Percentiles rank a stretch among this genome's conserved stretches.
Evolutionary conservation across 2,329 filamentous ascomycete species (phyloP).

Genomic region (Bipolaris gigantea): DNA sequence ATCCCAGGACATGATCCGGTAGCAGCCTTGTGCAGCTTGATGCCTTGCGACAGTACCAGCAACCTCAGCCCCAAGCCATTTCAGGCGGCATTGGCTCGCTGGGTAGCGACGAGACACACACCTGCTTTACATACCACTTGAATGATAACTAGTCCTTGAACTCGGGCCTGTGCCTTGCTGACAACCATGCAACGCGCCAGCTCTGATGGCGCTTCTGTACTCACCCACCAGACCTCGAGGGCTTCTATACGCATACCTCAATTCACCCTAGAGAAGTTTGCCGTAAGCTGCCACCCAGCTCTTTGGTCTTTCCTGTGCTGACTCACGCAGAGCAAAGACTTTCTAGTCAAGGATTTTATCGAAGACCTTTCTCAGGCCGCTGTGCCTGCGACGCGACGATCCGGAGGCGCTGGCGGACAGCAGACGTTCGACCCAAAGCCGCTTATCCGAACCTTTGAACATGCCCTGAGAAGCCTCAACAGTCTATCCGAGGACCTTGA

Average conservation of each 20-base stretch:
- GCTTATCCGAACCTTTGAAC: conserved; percentile 90
- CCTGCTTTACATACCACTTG: conserved; percentile 2
- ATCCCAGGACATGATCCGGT: neutral
- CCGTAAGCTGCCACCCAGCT: conserved; percentile 32
- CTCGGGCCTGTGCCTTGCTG: neutral
- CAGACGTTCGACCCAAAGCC: conserved; percentile 88
- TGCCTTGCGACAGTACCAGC: conserved; percentile 17
- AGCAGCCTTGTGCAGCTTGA: conserved; percentile 2
- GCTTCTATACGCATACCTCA: conserved; percentile 56
- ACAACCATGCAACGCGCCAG: conserved; percentile 40
- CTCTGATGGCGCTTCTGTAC: conserved; percentile 48
- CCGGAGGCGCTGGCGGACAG: conserved; percentile 56
- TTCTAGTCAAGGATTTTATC: conserved; percentile 97
- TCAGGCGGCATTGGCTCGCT: conserved; percentile 17
- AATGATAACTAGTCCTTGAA: conserved; percentile 2
- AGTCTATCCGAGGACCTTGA: conserved; percentile 81
- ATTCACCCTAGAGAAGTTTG: conserved; percentile 80
- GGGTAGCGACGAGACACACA: conserved; percentile 16
- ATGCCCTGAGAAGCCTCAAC: conserved; percentile 69
- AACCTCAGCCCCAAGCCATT: conserved; percentile 14
- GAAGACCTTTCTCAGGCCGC: conserved; percentile 87
- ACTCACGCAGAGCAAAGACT: conserved; percentile 62
- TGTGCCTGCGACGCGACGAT: conserved; percentile 77
- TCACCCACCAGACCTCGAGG: conserved; percentile 46
- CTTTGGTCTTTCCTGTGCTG: conserved; percentile 5